Evolutionary conservation across 305 asterid species (phyloP), one percentile per base, ranked within the genome.

Genomic region (Solanum chacoense): DNA sequence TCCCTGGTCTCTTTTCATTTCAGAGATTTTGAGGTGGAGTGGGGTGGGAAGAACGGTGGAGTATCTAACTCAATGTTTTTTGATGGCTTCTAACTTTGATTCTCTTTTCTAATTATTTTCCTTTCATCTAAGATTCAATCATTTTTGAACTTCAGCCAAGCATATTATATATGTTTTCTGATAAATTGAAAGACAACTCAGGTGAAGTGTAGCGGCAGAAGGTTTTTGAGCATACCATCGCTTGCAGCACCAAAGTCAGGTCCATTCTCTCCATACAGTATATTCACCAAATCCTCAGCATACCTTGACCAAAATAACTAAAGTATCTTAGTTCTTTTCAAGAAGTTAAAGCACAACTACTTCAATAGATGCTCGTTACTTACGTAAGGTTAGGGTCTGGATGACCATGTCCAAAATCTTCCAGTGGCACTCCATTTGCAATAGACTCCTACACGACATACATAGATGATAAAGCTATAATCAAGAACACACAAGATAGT

Each of bases 211-310:
- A 42, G 86, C 10, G 10, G 28, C 18, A 83, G 72, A 83, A 83
- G 29, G 28, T 29, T 20, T 89, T 50, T 29, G 89, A 88, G 81
- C 89, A 65, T 94, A 97, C 99, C 99, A 90, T 97, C 99, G 91
- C 99, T 97, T 90, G 99, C 99, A 92, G 99, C 98, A 71, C 99
- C 99, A 87, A 96, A 92, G 92, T 95, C 98, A 45, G 99, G 99
- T 89, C 97, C 99, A 85, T 96, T 93, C 86, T 94, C 94, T 50
- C 94, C 94, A 40, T 93, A 95, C 98, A 97, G 89, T 84, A 95
- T 91, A 91, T 95, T 89, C 80, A 97, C 99, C 95, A 97, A 92
- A 84, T 96, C 99, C 96, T 95, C 94, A 16, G 99, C 99, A 90
- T 97, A 97, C 86, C 99, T 97, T 88, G 88, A 85, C 87, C 89